Conservation (phyloP, 2,329 filamentous ascomycete genomes). For the Dactylellina leptospora region DNA sequence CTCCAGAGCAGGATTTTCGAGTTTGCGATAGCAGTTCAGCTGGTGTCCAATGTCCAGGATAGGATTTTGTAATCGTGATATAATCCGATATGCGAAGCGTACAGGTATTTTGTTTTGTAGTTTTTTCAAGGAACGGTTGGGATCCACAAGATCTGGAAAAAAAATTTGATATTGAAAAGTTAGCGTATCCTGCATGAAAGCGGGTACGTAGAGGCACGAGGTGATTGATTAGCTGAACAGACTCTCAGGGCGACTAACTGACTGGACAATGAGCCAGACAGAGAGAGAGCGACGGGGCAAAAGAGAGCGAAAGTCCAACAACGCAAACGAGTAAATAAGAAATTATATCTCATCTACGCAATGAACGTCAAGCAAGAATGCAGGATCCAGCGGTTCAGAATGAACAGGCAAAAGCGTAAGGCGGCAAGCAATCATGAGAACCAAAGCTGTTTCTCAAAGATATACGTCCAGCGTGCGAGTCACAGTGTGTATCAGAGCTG, state of each 20-base stretch:
- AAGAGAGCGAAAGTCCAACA: slow-evolving; percentile 13
- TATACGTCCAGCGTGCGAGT: slow-evolving; percentile 1
- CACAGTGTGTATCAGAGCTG: neutral
- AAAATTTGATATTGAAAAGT: slow-evolving; percentile 7
- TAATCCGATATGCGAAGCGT: neutral
- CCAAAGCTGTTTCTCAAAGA: neutral
- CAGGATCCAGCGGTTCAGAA: slow-evolving; percentile 26
- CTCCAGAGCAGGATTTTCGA: too few relatives aligned
- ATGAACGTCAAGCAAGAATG: neutral
- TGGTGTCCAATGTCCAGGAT: too few relatives aligned
- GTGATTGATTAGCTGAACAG: slow-evolving; percentile 35
- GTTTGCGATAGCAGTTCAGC: too few relatives aligned
- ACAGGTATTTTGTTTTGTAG: neutral
- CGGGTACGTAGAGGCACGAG: slow-evolving; percentile 4
- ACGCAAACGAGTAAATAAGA: slow-evolving; percentile 39
- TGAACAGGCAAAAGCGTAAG: slow-evolving; percentile 12
- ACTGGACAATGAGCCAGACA: neutral
- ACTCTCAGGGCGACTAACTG: neutral
- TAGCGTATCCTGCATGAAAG: slow-evolving; percentile 6
- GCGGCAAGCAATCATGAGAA: neutral
- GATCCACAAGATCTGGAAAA: slow-evolving; percentile 4
- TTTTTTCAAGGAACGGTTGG: slow-evolving; percentile 28
- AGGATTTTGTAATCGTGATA: slow-evolving; percentile 11
- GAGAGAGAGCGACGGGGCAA: slow-evolving; percentile 7
- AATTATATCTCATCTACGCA: slow-evolving; percentile 21